Evolutionary conservation across 495 filamentous ascomycete genomes (phyloP).

Genomic region (Penicillium dipodomyicola): DNA sequence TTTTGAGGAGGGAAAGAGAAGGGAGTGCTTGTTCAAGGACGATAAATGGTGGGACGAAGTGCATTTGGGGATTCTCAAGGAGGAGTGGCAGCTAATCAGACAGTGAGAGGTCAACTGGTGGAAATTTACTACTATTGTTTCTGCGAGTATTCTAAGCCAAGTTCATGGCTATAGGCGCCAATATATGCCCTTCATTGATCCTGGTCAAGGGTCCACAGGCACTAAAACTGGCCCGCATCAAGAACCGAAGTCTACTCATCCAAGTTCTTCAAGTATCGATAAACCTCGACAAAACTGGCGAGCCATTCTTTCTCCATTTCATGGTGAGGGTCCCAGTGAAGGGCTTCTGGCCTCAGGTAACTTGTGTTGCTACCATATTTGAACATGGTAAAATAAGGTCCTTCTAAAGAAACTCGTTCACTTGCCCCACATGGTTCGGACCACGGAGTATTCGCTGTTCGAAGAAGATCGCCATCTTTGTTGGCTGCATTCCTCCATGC

Average conservation of each 20-base stretch:
- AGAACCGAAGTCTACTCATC: neutral
- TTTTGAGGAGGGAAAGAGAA: too few relatives aligned
- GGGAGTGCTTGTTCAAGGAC: too few relatives aligned
- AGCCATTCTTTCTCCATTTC: conserved; percentile 20
- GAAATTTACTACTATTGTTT: too few relatives aligned
- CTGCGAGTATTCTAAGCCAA: neutral
- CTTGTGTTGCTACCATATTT: neutral
- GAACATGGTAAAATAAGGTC: conserved; percentile 14
- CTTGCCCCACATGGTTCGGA: neutral
- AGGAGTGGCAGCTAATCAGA: too few relatives aligned
- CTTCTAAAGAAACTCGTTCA: conserved; percentile 1
- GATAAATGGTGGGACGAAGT: too few relatives aligned
- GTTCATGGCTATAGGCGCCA: neutral
- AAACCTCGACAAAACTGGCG: conserved; percentile 8
- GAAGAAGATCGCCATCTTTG: neutral
- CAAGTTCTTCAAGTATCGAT: conserved; percentile 10
- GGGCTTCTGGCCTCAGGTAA: neutral
- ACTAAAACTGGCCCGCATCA: neutral
- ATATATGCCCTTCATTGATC: neutral
- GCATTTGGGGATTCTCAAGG: too few relatives aligned
- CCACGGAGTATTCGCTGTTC: neutral
- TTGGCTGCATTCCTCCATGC: neutral
- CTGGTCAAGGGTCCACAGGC: neutral
- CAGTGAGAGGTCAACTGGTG: too few relatives aligned
- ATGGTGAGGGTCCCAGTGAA: conserved; percentile 9